A percentile compares a stretch with the other conserved stretches of the same genome.
Evolutionary conservation across 805 yeast species (phyloP).

Genomic region (Yamadazyma endophytica): DNA sequence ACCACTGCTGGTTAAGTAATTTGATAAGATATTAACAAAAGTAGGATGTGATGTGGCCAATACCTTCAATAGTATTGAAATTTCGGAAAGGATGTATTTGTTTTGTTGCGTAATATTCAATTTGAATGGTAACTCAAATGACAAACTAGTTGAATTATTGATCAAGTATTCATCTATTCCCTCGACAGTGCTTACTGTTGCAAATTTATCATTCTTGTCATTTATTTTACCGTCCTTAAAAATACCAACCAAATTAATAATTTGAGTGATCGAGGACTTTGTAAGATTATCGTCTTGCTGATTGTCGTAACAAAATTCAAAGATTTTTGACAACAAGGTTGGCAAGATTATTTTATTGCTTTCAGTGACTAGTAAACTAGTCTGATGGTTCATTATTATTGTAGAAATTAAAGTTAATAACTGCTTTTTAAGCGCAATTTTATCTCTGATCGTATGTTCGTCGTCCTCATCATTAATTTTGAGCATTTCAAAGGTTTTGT

Average conservation of each 20-base stretch:
- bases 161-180: slow-evolving; percentile 70
- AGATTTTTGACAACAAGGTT: slow-evolving; percentile 54
- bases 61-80: slow-evolving; percentile 64
- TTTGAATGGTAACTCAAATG: slow-evolving; percentile 79
- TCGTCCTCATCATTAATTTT: slow-evolving; percentile 15
- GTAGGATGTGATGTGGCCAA: slow-evolving; percentile 42
- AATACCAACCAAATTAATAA: slow-evolving; percentile 56
- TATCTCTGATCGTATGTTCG: slow-evolving; percentile 58
- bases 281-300: slow-evolving; percentile 41
- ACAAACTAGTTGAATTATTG: slow-evolving; percentile 59
- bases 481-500: slow-evolving; percentile 54
- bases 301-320: slow-evolving; percentile 61
- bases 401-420: slow-evolving; percentile 67
- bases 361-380: slow-evolving; percentile 70
- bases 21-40: slow-evolving; percentile 44
- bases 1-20: slow-evolving; percentile 52
- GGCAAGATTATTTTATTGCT: slow-evolving; percentile 62
- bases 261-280: slow-evolving; percentile 64
- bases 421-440: slow-evolving; percentile 61
- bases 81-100: slow-evolving; percentile 69
- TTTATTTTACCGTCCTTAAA: slow-evolving; percentile 68
- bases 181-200: slow-evolving; percentile 49
- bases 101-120: slow-evolving; percentile 75
- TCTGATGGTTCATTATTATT: slow-evolving; percentile 70
- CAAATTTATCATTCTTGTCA: slow-evolving; percentile 56